phyloP scores from a whole-genome alignment of 495 filamentous ascomycete species.

The Glutinoglossum americanum region DNA sequence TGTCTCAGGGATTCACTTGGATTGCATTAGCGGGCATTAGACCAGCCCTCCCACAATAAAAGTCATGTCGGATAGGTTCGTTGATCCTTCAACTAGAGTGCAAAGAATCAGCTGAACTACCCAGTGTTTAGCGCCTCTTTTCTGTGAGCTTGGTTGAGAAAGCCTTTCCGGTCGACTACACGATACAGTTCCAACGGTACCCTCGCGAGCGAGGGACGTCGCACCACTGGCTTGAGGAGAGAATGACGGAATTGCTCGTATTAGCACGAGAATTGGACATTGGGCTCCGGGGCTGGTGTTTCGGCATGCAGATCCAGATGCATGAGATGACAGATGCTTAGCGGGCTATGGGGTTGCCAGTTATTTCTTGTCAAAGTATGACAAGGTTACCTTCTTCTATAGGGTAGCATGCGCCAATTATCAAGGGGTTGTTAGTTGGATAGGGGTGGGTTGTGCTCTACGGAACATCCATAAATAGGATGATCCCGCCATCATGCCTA shows the following conservation, averaged over 20 bases:
- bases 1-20: background rate
- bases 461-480: no score
- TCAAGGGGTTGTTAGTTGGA: no score
- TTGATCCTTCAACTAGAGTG: background rate
- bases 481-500: no score
- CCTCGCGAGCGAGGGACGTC: background rate
- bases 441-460: no score
- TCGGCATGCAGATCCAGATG: background rate
- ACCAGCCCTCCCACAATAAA: background rate
- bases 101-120: background rate
- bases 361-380: background rate
- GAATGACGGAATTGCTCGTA: background rate
- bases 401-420: no score
- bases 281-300: background rate
- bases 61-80: background rate
- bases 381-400: background rate
- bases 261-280: background rate
- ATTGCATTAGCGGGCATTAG: background rate
- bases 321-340: background rate
- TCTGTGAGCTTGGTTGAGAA: background rate
- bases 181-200: background rate
- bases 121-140: background rate
- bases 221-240: background rate
- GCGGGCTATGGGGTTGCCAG: background rate
- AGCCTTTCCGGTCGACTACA: background rate